phyloP scores from a whole-genome alignment of 345 rosid genomes.

The Citrus sinensis region DVS_A1.0 CM039167.1:3443501-3444000 shows the following conservation, averaged over 20 bases:
- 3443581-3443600: not conserved
- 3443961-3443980: too few relatives aligned
- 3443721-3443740: not conserved
- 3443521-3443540: not conserved
- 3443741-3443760: not conserved
- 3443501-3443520: constrained; percentile 1
- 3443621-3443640: constrained; percentile 18
- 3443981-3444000: too few relatives aligned
- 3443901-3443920: too few relatives aligned
- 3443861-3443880: not conserved
- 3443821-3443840: too few relatives aligned
- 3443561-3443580: not conserved
- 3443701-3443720: not conserved
- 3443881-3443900: not conserved
- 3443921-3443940: too few relatives aligned
- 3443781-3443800: not conserved
- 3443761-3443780: not conserved
- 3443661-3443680: constrained; percentile 1
- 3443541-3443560: too few relatives aligned
- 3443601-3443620: not conserved
- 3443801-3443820: constrained; percentile 12
- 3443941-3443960: too few relatives aligned
- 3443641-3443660: constrained; percentile 30
- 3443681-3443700: not conserved
- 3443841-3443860: constrained; percentile 8